A percentile compares a stretch with the other conserved stretches of the same genome.
phyloP scores from a whole-genome alignment of 371 early-diverging fungal genomes.

The Mortierella sp. region DNA sequence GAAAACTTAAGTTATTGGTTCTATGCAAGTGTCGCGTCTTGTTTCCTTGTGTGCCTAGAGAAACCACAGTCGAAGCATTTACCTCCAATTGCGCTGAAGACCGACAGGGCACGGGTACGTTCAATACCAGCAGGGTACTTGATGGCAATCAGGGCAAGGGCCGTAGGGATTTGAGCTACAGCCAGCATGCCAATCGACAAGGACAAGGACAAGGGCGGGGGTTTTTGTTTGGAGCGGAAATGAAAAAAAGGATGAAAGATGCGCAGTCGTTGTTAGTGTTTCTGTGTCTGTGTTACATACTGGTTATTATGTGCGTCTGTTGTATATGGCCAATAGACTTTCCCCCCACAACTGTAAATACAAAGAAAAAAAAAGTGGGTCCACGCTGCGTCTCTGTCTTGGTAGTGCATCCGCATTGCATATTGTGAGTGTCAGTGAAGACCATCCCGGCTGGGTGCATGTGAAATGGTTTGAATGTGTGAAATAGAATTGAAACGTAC shows the following conservation, averaged over 20 bases:
- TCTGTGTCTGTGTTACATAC: neutral
- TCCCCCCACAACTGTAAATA: neutral
- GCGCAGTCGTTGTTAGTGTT: neutral
- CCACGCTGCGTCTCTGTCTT: neutral
- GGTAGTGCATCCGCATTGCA: neutral
- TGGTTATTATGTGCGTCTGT: neutral
- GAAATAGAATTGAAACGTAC: neutral
- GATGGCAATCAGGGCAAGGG: constrained; percentile 55
- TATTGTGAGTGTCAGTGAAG: neutral
- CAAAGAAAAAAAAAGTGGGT: neutral
- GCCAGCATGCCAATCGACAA: neutral
- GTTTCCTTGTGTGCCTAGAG: neutral
- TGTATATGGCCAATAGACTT: neutral
- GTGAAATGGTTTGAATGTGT: neutral
- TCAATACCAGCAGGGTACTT: constrained; percentile 45
- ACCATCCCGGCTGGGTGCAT: neutral
- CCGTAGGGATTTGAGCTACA: constrained; percentile 54
- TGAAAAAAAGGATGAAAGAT: neutral
- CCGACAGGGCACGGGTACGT: constrained; percentile 48
- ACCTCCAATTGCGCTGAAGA: constrained; percentile 58
- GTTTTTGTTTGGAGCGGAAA: constrained; percentile 2
- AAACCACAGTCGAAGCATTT: neutral
- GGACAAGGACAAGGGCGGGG: neutral
- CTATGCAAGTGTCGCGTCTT: neutral
- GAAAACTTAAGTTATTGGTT: no score